A percentile compares a stretch with the other conserved stretches of the same genome.
Evolutionary conservation across 768 basidiomycete genomes (phyloP).

Genomic region (Agrocybe pediades): DNA sequence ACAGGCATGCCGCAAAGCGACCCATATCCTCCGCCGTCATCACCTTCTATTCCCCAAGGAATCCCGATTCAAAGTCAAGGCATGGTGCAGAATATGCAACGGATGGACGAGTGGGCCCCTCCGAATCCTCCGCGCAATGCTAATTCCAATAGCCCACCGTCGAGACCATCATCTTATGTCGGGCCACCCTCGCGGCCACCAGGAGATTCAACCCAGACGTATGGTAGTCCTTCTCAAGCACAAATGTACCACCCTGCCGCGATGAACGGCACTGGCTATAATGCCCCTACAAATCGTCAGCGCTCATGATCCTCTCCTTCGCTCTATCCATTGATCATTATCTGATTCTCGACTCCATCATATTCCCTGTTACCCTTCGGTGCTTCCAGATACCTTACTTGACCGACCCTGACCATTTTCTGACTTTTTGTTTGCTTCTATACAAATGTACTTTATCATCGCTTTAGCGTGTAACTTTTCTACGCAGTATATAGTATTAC

Average conservation of each 20-base stretch:
- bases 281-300: constrained; percentile 44
- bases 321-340: constrained; percentile 5
- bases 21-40: constrained; percentile 37
- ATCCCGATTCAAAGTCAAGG: constrained; percentile 44
- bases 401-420: constrained; percentile 9
- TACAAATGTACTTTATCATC: constrained; percentile 63
- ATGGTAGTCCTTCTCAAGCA: constrained; percentile 21
- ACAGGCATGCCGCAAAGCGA: constrained; percentile 41
- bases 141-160: constrained; percentile 37
- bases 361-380: constrained; percentile 21
- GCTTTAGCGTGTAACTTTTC: constrained; percentile 21
- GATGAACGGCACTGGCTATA: constrained; percentile 50
- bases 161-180: constrained; percentile 55
- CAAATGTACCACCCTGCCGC: constrained; percentile 37
- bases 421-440: constrained; percentile 23
- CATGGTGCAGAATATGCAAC: constrained; percentile 43
- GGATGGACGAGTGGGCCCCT: constrained; percentile 47
- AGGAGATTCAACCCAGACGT: constrained; percentile 27
- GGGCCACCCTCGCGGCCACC: constrained; percentile 35
- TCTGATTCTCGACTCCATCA: constrained; percentile 18
- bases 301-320: constrained; percentile 42
- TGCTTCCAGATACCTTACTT: constrained; percentile 25
- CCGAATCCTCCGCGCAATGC: constrained; percentile 40
- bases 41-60: constrained; percentile 50
- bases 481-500: constrained; percentile 45